These are phyloP conservation scores for Castanospermum australe DNA, from an alignment of 306 rosid species.

Conservation along the genomic window DNA sequence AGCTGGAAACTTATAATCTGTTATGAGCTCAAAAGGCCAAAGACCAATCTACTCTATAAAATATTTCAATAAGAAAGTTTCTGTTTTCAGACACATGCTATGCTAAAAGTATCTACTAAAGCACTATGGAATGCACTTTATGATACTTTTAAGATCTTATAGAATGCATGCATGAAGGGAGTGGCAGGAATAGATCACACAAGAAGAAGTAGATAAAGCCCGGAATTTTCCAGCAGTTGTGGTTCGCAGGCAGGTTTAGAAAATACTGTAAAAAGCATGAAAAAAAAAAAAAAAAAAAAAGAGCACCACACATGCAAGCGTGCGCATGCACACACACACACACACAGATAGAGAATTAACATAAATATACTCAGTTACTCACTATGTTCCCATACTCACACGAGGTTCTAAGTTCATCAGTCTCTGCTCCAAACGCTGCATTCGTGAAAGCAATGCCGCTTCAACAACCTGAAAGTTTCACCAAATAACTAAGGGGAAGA, in stretches of 20 bases:
- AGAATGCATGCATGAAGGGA: slow-evolving; percentile 4
- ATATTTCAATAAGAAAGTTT: not conserved
- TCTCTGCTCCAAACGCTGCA: slow-evolving; percentile 75
- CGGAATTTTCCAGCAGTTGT: slow-evolving; percentile 19
- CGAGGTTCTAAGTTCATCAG: slow-evolving; percentile 91
- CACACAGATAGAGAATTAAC: not conserved
- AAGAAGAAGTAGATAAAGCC: slow-evolving; percentile 3
- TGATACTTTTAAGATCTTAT: slow-evolving; percentile 12
- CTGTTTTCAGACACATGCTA: not conserved
- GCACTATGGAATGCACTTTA: not conserved
- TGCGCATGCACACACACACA: not conserved
- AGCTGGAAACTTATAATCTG: slow-evolving; percentile 1
- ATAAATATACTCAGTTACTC: slow-evolving; percentile 66
- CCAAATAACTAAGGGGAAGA: slow-evolving; percentile 9
- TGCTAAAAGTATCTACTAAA: slow-evolving; percentile 1
- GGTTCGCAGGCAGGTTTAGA: slow-evolving; percentile 2
- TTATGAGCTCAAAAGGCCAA: slow-evolving; percentile 3
- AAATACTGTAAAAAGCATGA: slow-evolving; percentile 4
- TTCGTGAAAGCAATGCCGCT: slow-evolving; percentile 93
- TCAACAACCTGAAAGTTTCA: slow-evolving; percentile 78
- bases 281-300: not conserved
- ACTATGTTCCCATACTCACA: slow-evolving; percentile 89
- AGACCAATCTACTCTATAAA: not conserved
- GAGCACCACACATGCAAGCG: not conserved
- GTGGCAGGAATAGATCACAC: not conserved